These are phyloP conservation scores for Fusarium praegraminearum DNA, from an alignment of 2,329 filamentous ascomycete genomes.

Conservation along the genomic window DNA sequence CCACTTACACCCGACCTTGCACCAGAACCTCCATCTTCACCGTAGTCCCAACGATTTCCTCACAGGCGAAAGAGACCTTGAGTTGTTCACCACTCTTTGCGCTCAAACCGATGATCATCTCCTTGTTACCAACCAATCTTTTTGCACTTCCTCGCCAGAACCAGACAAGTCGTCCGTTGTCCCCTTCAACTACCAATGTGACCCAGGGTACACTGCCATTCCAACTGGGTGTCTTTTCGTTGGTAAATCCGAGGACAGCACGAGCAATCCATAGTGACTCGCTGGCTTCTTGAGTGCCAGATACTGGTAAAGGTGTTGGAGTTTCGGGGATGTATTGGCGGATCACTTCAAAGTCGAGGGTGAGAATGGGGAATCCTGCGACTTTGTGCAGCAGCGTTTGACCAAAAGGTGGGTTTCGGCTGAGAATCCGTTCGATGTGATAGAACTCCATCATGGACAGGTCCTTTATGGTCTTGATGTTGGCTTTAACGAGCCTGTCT, in stretches of 20 bases:
- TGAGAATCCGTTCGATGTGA: slow-evolving; percentile 80
- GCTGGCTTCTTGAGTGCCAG: not conserved
- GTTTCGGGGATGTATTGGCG: slow-evolving; percentile 14
- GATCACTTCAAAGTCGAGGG: slow-evolving; percentile 55
- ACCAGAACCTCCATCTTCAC: slow-evolving; percentile 48
- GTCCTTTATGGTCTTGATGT: slow-evolving; percentile 77
- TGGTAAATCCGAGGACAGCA: slow-evolving; percentile 77
- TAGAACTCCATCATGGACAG: slow-evolving; percentile 75
- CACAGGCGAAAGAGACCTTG: slow-evolving; percentile 82
- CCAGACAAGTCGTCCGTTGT: slow-evolving; percentile 67
- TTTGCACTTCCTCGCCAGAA: slow-evolving; percentile 74
- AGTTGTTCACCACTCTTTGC: slow-evolving; percentile 66
- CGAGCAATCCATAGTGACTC: slow-evolving; percentile 61
- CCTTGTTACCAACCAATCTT: slow-evolving; percentile 71
- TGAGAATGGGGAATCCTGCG: slow-evolving; percentile 74
- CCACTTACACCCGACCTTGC: slow-evolving; percentile 1
- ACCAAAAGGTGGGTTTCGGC: slow-evolving; percentile 86
- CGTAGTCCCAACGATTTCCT: slow-evolving; percentile 79
- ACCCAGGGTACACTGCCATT: slow-evolving; percentile 73
- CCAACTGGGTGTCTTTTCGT: slow-evolving; percentile 72
- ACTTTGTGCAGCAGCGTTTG: slow-evolving; percentile 74
- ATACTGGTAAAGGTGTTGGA: not conserved
- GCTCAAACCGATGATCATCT: slow-evolving; percentile 66
- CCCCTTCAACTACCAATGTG: slow-evolving; percentile 78
- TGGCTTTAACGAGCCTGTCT: slow-evolving; percentile 77